Evolutionary conservation across 2,329 filamentous ascomycete species (phyloP).

Genomic region (Tolypocladium ovalisporum): DNA sequence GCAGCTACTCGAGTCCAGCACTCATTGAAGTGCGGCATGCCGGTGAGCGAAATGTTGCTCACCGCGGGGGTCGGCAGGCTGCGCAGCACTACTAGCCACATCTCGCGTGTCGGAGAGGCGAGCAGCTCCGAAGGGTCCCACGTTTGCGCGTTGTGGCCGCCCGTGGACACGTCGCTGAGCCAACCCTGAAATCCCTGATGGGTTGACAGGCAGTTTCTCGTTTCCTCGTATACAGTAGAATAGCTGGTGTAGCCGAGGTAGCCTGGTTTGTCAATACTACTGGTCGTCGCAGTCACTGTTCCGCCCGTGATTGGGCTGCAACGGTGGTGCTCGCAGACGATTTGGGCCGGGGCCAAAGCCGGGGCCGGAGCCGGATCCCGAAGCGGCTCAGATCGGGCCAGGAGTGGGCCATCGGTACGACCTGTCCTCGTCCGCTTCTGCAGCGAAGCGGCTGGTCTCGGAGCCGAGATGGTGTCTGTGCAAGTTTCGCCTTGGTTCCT

Average conservation of each 20-base stretch:
- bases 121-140: neutral
- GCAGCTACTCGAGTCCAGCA: conserved; percentile 20
- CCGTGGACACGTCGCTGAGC: conserved; percentile 1
- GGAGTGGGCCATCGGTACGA: neutral
- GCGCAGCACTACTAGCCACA: conserved; percentile 24
- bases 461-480: neutral
- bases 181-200: conserved; percentile 9
- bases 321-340: conserved; percentile 2
- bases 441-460: neutral
- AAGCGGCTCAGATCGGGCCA: neutral
- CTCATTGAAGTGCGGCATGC: conserved; percentile 9
- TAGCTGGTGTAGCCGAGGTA: conserved; percentile 36
- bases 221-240: conserved; percentile 29
- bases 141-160: neutral
- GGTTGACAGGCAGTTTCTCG: conserved; percentile 25
- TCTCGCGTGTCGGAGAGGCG: conserved; percentile 4
- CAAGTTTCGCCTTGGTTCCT: conserved; percentile 2
- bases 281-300: neutral
- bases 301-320: neutral
- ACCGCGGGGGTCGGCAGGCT: conserved; percentile 19
- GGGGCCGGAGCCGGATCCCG: neutral
- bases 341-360: conserved; percentile 1
- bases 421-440: neutral
- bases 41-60: conserved; percentile 8
- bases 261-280: conserved; percentile 11